A percentile compares a stretch with the other conserved stretches of the same genome.
These are phyloP conservation scores for Dipteronia dyeriana DNA, from an alignment of 345 rosid genomes.

Conservation along the genomic window DNA sequence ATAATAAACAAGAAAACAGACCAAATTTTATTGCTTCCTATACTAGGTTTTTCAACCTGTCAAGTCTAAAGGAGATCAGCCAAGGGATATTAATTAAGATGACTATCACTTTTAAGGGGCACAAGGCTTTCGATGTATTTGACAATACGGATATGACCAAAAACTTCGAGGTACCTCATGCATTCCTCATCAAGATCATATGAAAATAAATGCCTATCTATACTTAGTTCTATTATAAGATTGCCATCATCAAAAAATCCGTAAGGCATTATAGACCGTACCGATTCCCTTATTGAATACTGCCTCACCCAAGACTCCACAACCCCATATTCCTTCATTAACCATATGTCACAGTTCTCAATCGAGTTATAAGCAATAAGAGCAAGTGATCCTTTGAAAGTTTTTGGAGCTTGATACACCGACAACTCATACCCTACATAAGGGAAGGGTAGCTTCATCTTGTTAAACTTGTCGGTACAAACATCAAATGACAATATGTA, in stretches of 20 bases:
- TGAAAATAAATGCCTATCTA: background rate
- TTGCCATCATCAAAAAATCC: conserved; percentile 1
- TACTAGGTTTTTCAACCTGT: too few relatives aligned
- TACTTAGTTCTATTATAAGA: background rate
- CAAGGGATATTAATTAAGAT: too few relatives aligned
- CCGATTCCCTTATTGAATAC: background rate
- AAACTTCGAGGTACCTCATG: background rate
- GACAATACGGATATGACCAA: background rate
- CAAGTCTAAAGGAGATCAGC: too few relatives aligned
- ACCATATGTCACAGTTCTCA: conserved; percentile 9
- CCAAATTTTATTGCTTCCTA: too few relatives aligned
- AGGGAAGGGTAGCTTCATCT: background rate
- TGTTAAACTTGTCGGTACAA: background rate
- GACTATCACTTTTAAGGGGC: too few relatives aligned
- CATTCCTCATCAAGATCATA: background rate
- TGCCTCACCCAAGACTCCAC: conserved; percentile 1
- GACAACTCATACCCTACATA: background rate
- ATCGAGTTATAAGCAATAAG: background rate
- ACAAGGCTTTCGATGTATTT: conserved; percentile 6
- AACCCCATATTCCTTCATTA: conserved; percentile 8
- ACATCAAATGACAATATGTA: background rate
- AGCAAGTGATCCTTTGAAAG: background rate
- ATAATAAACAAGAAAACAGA: too few relatives aligned
- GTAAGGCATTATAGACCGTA: background rate
- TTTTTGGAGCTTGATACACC: background rate